Evolutionary conservation across 148 eudicot species (phyloP), one percentile per base, ranked within the genome.

Genomic region (Cornus florida): DNA sequence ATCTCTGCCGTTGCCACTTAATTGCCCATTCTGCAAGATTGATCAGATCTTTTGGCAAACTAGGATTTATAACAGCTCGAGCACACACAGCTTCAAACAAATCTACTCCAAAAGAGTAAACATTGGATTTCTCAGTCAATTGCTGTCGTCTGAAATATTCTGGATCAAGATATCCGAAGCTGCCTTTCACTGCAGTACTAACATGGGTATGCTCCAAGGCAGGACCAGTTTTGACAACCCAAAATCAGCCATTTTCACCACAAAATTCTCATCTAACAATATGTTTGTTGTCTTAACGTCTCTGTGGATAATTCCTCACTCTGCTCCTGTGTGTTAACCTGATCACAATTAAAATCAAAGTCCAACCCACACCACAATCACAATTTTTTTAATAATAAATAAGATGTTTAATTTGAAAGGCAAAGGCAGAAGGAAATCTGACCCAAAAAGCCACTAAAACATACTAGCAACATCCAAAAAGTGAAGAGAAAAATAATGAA

Each of bases 11-110:
- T 60, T 78, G 80, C 80, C 80, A 78, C 56, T 57, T 10, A 68
- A 78, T 69, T 39, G 80, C 80, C 80, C 80, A 78, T 70, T 70
- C 80, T 22, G 80, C 80, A 24, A 78, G 80, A 71, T 78, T 78
- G 75, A 78, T 71, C 75, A 59, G 80, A 41, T 70, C 80, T 60
- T 60, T 78, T 32, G 80, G 74, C 68, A 78, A 78, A 39, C 68
- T 78, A 22, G 80, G 75, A 60, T 78, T 78, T 78, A 78, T 78
- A 57, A 78, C 80, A 70, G 80, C 80, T 35, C 80, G 74, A 31
- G 80, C 80, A 23, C 80, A 78, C 22, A 78, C 59, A 53, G 70
- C 75, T 60, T 78, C 80, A 10, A 78, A 71, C 80, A 78, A 60
- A 14, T 70, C 80, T 14, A 78, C 80, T 17, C 80, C 80, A 35